Conservation (phyloP, 441 rosid genomes). For the Rhodomyrtus psidioides region DNA sequence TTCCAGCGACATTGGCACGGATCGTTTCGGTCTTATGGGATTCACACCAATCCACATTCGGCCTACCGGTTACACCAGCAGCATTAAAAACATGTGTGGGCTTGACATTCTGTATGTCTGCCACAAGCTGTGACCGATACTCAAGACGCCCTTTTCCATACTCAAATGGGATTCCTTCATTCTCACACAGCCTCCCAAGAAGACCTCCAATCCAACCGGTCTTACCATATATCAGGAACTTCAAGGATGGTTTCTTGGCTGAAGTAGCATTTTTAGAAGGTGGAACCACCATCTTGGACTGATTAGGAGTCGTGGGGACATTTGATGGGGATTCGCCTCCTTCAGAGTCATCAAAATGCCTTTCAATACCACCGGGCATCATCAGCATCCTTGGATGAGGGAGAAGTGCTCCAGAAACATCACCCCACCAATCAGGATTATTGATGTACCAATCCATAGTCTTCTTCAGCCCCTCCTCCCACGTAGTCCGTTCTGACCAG, state of each 20-base stretch:
- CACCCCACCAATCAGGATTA: conserved; percentile 97
- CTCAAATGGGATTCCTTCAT: conserved; percentile 65
- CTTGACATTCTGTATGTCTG: conserved; percentile 55
- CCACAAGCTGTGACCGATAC: conserved; percentile 51
- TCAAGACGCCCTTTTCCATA: conserved; percentile 84
- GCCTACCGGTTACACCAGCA: conserved; percentile 93
- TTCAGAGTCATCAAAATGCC: conserved; percentile 65
- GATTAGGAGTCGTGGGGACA: conserved; percentile 30
- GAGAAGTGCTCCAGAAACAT: conserved; percentile 80
- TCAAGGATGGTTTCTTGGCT: conserved; percentile 39
- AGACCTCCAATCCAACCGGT: conserved; percentile 95
- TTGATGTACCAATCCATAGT: conserved; percentile 80
- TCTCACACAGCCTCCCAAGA: conserved; percentile 72
- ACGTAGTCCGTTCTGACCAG: conserved; percentile 72
- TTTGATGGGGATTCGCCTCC: conserved; percentile 34
- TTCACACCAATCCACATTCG: conserved; percentile 97
- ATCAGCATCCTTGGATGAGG: conserved; percentile 93
- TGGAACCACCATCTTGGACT: conserved; percentile 67
- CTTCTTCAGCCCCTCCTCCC: conserved; percentile 89
- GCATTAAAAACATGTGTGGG: conserved; percentile 90
- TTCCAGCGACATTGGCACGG: conserved; percentile 76
- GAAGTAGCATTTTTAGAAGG: conserved; percentile 28
- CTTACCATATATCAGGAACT: conserved; percentile 83
- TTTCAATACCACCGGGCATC: conserved; percentile 78
- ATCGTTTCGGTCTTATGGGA: conserved; percentile 82